Conservation (phyloP, 2,329 filamentous ascomycete genomes). For the Graphilbum fragrans region DNA sequence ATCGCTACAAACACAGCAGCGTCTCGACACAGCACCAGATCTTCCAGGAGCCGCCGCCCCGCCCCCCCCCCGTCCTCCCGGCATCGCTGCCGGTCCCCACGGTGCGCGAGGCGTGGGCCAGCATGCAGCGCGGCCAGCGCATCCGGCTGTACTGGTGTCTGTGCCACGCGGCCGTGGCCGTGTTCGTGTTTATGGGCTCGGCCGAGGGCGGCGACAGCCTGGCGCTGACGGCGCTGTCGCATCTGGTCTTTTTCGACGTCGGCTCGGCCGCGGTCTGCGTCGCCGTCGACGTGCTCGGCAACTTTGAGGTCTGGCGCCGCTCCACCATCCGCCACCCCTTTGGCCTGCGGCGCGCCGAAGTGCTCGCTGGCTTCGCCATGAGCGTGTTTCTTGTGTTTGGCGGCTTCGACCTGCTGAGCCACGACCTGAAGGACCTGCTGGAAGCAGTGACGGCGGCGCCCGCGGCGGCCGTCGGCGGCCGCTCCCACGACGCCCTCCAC, state of each 20-base stretch:
- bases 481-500: not conserved
- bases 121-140: slow-evolving; percentile 82
- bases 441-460: slow-evolving; percentile 30
- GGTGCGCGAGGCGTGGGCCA: slow-evolving; percentile 72
- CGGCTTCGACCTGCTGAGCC: slow-evolving; percentile 87
- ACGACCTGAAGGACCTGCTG: slow-evolving; percentile 86
- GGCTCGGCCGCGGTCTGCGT: slow-evolving; percentile 86
- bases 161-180: slow-evolving; percentile 74
- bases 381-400: slow-evolving; percentile 95
- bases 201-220: slow-evolving; percentile 58
- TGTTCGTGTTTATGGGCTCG: slow-evolving; percentile 75
- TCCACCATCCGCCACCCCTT: slow-evolving; percentile 91
- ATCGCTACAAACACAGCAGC: slow-evolving; percentile 96
- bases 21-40: slow-evolving; percentile 84
- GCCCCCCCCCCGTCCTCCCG: slow-evolving; percentile 78
- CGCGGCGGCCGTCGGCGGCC: slow-evolving; percentile 39
- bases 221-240: slow-evolving; percentile 82
- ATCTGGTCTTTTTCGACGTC: slow-evolving; percentile 91
- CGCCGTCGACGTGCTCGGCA: slow-evolving; percentile 81
- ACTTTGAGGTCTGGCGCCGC: slow-evolving; percentile 95
- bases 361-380: slow-evolving; percentile 91
- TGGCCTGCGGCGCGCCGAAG: slow-evolving; percentile 81
- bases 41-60: slow-evolving; percentile 80
- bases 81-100: slow-evolving; percentile 89
- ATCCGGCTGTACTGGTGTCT: slow-evolving; percentile 78